Evolutionary conservation across 495 filamentous ascomycete genomes (phyloP), one percentile per base, ranked within the genome.

Genomic region (Daldinia concentrica): DNA sequence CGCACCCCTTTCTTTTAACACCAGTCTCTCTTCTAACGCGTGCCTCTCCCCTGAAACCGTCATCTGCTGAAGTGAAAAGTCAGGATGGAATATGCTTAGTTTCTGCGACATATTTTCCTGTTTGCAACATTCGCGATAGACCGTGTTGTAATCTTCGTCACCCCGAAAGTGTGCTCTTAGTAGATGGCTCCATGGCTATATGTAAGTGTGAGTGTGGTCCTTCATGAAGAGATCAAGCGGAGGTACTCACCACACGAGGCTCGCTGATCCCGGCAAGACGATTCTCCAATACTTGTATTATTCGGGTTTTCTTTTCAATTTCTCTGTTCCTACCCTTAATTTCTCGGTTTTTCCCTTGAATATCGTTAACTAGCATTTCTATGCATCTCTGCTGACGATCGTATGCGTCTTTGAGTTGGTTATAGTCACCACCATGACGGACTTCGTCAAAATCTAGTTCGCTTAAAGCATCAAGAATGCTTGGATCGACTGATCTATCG

Each of bases 61-160:
- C n/a, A 15, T 14, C 5, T 22, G 12, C 34, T 36, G 37, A 27
- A 69, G 52, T 29, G 45, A 50, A 8, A 82, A 63, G 27, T 75
- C 64, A 0, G 80, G 80, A 30, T 81, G 80, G 0, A 75, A 60
- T 30, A 60, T 54, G 0, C 8, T n/a, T n/a, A 71, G 4, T 0
- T 2, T 51, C 17, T 51, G 39, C 6, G 74, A 77, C 80, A 82
- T 82, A 26, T 82, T 81, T 22, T 81, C 78, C 51, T 81, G 78
- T 43, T 72, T 74, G 45, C 75, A 79, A 32, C 66, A 62, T 6
- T 43, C 29, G 26, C 56, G 62, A 54, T 76, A 72, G 3, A 78
- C 41, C 0, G 37, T 1, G 0, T 36, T 6, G 45, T 72, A 79
- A 22, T 11, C 0, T 6, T 6, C 37, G 1, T 36, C 30, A 2